phyloP scores from a whole-genome alignment of 495 filamentous ascomycete genomes.

The Penicillium atrosanguineum region DNA sequence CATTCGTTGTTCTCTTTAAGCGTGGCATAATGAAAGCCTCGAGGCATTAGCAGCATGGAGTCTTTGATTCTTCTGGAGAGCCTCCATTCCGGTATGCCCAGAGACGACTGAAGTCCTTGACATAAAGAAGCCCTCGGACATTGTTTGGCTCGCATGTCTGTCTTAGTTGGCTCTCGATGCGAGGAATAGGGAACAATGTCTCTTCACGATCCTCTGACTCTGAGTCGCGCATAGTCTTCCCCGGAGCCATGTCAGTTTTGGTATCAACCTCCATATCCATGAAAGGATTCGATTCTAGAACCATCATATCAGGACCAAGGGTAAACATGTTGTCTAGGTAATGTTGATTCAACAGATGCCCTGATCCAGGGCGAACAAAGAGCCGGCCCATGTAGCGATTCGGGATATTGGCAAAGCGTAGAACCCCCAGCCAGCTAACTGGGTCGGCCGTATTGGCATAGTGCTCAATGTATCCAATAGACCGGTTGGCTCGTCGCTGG shows the following conservation, averaged over 20 bases:
- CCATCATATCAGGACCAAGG: constrained; percentile 25
- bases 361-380: constrained; percentile 62
- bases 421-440: constrained; percentile 71
- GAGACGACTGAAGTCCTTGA: constrained; percentile 69
- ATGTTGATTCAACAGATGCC: constrained; percentile 78
- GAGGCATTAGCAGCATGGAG: not conserved
- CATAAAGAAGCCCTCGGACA: constrained; percentile 29
- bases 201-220: constrained; percentile 1
- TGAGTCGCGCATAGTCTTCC: not conserved
- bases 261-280: constrained; percentile 33
- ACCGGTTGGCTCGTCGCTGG: not conserved
- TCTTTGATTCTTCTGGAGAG: constrained; percentile 37
- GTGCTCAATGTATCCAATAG: constrained; percentile 75
- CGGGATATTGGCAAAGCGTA: constrained; percentile 53
- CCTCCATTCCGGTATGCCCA: constrained; percentile 72
- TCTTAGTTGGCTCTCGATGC: not conserved
- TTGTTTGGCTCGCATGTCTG: not conserved
- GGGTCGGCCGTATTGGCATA: constrained; percentile 78
- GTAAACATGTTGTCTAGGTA: constrained; percentile 80
- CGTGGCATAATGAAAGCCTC: not conserved
- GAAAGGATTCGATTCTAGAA: constrained; percentile 31
- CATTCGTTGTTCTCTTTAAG: not conserved
- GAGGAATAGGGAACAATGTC: constrained; percentile 4
- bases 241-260: not conserved
- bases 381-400: constrained; percentile 72